These are phyloP conservation scores for Perilla frutescens DNA, from an alignment of 257 asterid species.

Conservation along the genomic window DNA sequence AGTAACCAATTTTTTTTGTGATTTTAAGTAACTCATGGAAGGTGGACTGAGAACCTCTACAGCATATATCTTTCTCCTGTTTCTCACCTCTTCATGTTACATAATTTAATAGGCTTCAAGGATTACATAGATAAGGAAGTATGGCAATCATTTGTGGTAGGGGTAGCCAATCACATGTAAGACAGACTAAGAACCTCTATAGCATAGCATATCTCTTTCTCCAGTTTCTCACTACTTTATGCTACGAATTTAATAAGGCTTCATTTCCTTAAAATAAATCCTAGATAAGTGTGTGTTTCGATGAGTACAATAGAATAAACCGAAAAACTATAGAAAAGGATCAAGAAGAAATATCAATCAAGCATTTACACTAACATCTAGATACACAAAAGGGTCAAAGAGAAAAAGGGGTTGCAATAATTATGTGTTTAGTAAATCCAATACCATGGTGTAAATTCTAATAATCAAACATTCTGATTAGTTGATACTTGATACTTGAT, in stretches of 20 bases:
- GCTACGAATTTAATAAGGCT: not conserved
- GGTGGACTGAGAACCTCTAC: not conserved
- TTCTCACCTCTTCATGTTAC: not conserved
- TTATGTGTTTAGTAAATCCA: not conserved
- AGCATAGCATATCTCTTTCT: not conserved
- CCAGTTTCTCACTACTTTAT: not conserved
- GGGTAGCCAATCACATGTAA: not conserved
- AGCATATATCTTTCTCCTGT: not conserved
- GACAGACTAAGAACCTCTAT: not conserved
- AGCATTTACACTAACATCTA: not conserved
- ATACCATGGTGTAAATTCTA: not conserved
- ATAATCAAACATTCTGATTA: not conserved
- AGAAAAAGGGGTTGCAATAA: not conserved
- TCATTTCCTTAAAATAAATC: not conserved
- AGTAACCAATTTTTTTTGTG: not conserved
- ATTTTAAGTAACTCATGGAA: not conserved
- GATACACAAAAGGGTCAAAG: not conserved
- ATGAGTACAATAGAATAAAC: not conserved
- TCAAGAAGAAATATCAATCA: not conserved
- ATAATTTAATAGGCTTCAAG: not conserved
- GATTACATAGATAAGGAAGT: not conserved
- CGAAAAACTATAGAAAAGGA: constrained; percentile 5
- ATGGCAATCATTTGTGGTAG: not conserved
- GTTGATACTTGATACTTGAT: not conserved
- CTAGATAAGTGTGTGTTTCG: not conserved